Percentiles rank a stretch among this genome's conserved stretches.
Evolutionary conservation across 2,329 filamentous ascomycete species (phyloP).

Genomic region (Geosmithia morbida): DNA sequence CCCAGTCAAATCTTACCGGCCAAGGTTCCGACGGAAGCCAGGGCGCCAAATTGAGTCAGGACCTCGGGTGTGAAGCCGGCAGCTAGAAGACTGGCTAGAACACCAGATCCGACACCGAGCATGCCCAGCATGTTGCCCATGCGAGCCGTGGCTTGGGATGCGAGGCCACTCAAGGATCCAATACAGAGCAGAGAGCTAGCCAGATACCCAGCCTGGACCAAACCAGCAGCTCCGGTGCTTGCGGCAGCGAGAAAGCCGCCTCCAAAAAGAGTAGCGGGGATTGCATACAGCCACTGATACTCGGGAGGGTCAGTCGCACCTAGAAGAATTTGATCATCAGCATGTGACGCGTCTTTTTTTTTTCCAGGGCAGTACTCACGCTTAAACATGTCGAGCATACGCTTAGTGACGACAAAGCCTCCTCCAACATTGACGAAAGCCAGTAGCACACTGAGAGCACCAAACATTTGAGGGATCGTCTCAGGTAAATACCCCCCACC

Average conservation of each 20-base stretch:
- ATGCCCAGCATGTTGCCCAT: conserved; percentile 80
- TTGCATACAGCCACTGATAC: conserved; percentile 74
- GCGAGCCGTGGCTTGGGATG: conserved; percentile 69
- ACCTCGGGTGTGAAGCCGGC: conserved; percentile 71
- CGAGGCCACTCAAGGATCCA: conserved; percentile 65
- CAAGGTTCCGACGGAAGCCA: conserved; percentile 58
- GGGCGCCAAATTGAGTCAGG: conserved; percentile 62
- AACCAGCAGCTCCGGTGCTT: conserved; percentile 65
- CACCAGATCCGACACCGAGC: conserved; percentile 68
- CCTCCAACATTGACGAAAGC: conserved; percentile 83
- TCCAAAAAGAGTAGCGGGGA: conserved; percentile 64
- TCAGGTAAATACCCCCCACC: conserved; percentile 66
- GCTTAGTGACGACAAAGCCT: conserved; percentile 82
- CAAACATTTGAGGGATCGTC: conserved; percentile 66
- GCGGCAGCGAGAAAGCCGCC: conserved; percentile 71
- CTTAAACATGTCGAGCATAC: conserved; percentile 89
- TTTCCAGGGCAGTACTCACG: conserved; percentile 23
- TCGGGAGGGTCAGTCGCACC: conserved; percentile 74
- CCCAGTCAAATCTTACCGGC: conserved; percentile 25
- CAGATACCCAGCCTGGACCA: conserved; percentile 79
- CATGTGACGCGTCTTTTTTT: not conserved
- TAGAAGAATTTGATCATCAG: conserved; percentile 8
- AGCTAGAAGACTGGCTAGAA: conserved; percentile 68
- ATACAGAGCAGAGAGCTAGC: conserved; percentile 78
- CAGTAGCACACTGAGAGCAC: conserved; percentile 65